Evolutionary conservation across 805 yeast genomes (phyloP).

Genomic region (Starmerella ratchasimensis): DNA sequence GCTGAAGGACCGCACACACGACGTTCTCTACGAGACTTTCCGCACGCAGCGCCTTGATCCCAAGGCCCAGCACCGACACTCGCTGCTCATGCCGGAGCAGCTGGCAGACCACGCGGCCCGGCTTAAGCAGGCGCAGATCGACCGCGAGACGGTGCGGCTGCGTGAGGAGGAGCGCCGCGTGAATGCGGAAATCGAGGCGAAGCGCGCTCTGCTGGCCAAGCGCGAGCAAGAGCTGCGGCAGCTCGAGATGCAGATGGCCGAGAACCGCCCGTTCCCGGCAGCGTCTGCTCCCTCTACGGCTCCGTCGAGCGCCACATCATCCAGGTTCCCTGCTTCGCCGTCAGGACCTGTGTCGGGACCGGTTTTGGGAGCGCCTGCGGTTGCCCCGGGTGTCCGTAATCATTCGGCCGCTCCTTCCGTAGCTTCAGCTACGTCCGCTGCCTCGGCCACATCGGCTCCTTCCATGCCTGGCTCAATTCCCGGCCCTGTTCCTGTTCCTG

Average conservation of each 20-base stretch:
- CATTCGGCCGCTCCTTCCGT: background rate
- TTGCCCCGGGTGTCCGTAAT: background rate
- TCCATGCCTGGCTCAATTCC: too few relatives aligned
- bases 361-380: background rate
- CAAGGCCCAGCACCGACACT: slow-evolving; percentile 18
- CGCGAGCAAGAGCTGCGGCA: slow-evolving; percentile 31
- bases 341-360: background rate
- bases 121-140: slow-evolving; percentile 31
- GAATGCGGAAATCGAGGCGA: slow-evolving; percentile 29
- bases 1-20: slow-evolving; percentile 69
- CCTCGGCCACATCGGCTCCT: too few relatives aligned
- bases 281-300: background rate
- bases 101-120: slow-evolving; percentile 29
- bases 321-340: background rate
- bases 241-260: slow-evolving; percentile 23
- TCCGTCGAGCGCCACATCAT: slow-evolving; percentile 1
- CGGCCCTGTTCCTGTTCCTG: background rate
- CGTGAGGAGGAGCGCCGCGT: slow-evolving; percentile 29
- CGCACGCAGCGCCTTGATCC: slow-evolving; percentile 24
- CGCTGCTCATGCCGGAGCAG: slow-evolving; percentile 28
- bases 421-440: background rate
- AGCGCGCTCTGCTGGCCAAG: slow-evolving; percentile 26
- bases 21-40: slow-evolving; percentile 60
- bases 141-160: slow-evolving; percentile 29
- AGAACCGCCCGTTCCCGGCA: slow-evolving; percentile 10